Percentiles rank a stretch among this genome's conserved stretches.
Evolutionary conservation across 2,329 filamentous ascomycete genomes (phyloP).

Genomic region (Talaromyces rugulosus): DNA sequence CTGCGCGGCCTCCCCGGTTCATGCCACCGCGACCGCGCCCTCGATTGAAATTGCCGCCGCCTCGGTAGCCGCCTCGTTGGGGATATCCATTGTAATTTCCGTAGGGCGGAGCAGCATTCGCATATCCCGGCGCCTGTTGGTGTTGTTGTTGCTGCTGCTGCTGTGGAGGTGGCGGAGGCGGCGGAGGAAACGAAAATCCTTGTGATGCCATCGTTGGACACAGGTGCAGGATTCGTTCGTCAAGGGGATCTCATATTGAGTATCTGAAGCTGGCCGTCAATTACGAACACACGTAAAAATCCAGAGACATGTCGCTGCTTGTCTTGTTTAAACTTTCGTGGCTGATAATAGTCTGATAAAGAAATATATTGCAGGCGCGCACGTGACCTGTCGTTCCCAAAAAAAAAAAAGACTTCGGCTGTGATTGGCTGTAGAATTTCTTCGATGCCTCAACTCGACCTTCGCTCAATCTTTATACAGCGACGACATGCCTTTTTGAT

Average conservation of each 20-base stretch:
- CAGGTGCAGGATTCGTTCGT: constrained; percentile 1
- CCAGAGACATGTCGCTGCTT: no score
- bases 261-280: background rate
- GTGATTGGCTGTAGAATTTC: background rate
- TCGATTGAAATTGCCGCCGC: constrained; percentile 24
- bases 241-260: constrained; percentile 3
- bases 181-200: constrained; percentile 45
- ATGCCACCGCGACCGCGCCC: constrained; percentile 33
- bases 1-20: constrained; percentile 21
- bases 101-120: constrained; percentile 20
- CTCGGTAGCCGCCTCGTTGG: constrained; percentile 21
- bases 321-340: no score
- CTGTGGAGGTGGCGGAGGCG: constrained; percentile 39
- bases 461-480: no score
- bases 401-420: background rate
- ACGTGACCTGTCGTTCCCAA: constrained; percentile 4
- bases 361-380: background rate
- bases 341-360: background rate
- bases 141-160: constrained; percentile 16
- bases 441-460: background rate
- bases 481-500: background rate
- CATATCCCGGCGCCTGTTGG: constrained; percentile 16
- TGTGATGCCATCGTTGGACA: constrained; percentile 34
- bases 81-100: constrained; percentile 21
- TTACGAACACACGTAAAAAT: no score